A percentile compares a stretch with the other conserved stretches of the same genome.
These are phyloP conservation scores for Picochlorum sp. DNA, from an alignment of 139 green algal species.

Conservation along the genomic window DNA sequence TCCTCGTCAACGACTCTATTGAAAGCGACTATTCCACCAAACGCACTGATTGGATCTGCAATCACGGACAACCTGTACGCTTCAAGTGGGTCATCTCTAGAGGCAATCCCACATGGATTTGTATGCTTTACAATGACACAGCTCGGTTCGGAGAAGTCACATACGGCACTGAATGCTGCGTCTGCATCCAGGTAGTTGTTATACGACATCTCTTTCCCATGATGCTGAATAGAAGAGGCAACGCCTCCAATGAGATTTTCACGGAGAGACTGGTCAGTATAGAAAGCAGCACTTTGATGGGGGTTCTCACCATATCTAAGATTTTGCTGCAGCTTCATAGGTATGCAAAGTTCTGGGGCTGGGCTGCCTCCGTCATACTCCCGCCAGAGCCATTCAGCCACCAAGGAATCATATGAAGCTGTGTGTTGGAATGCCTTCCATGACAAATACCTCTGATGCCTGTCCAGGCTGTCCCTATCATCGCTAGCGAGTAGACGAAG, in stretches of 20 bases:
- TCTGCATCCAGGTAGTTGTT: constrained; percentile 99
- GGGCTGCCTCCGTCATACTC: constrained; percentile 45
- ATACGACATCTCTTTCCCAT: constrained; percentile 99
- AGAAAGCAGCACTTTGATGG: constrained; percentile 95
- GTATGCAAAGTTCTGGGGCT: constrained; percentile 58
- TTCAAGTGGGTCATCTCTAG: constrained; percentile 69
- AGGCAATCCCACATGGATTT: constrained; percentile 94
- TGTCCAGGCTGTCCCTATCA: constrained; percentile 11
- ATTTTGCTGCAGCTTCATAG: constrained; percentile 61
- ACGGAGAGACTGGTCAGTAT: constrained; percentile 78
- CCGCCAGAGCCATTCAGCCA: constrained; percentile 91
- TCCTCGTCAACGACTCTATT: constrained; percentile 79
- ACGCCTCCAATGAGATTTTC: constrained; percentile 75
- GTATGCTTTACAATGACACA: constrained; percentile 99
- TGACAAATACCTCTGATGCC: constrained; percentile 68
- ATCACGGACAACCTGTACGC: constrained; percentile 87
- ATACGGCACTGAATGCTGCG: constrained; percentile 55
- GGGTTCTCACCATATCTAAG: constrained; percentile 97
- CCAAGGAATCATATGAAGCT: constrained; percentile 83
- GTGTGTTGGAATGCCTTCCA: constrained; percentile 99
- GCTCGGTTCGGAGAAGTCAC: constrained; percentile 68
- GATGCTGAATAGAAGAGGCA: constrained; percentile 76
- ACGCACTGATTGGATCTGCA: constrained; percentile 91
- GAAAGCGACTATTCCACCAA: constrained; percentile 99
- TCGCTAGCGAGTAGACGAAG: constrained; percentile 46